These are phyloP conservation scores for Dissoconium aciculare DNA, from an alignment of 2,329 filamentous ascomycete genomes.

Conservation along the genomic window DNA sequence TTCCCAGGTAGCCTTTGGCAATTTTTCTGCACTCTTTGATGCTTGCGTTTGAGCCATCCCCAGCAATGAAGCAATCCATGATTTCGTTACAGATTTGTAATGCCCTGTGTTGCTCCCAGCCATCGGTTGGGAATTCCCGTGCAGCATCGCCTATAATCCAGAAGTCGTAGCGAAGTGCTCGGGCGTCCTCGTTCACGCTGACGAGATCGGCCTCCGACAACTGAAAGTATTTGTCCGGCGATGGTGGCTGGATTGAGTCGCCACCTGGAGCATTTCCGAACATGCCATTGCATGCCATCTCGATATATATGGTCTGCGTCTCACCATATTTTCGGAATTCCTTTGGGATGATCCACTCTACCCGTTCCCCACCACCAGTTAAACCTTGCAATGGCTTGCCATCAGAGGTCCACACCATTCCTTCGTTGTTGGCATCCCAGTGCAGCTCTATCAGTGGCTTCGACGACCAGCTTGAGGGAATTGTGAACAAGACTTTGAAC, in stretches of 20 bases:
- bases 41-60: conserved; percentile 54
- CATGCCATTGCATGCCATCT: conserved; percentile 98
- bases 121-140: conserved; percentile 74
- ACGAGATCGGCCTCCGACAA: conserved; percentile 71
- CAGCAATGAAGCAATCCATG: conserved; percentile 76
- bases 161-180: conserved; percentile 76
- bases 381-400: conserved; percentile 85
- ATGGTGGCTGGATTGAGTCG: conserved; percentile 75
- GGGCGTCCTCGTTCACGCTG: conserved; percentile 71
- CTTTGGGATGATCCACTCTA: conserved; percentile 80
- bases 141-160: conserved; percentile 93
- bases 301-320: conserved; percentile 80
- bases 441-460: conserved; percentile 84
- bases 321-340: conserved; percentile 62
- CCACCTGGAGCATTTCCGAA: conserved; percentile 82
- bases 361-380: conserved; percentile 74
- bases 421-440: conserved; percentile 92
- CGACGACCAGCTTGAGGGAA: conserved; percentile 56
- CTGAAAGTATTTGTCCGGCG: conserved; percentile 67
- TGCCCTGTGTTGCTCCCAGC: conserved; percentile 78
- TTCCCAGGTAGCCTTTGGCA: conserved; percentile 66
- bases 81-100: conserved; percentile 72
- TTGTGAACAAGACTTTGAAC: conserved; percentile 71
- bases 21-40: conserved; percentile 70
- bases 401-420: conserved; percentile 80